Base-by-base conservation (phyloP, 495 filamentous ascomycete genomes). In the Tuber umbilicatum region DNA sequence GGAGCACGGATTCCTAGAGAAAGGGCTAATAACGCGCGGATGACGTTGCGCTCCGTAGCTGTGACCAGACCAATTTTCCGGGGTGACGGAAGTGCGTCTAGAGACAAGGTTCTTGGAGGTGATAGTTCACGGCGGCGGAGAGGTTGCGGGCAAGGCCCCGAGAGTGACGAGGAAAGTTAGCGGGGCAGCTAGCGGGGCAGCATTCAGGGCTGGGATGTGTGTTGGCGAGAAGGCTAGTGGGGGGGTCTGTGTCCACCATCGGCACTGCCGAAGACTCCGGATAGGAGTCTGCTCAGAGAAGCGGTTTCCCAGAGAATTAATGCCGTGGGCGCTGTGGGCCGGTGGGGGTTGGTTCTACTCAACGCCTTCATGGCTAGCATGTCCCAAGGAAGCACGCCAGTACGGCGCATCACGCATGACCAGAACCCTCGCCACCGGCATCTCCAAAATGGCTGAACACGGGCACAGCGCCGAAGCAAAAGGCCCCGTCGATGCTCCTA, bases 171-270 rank as follows among this genome's bases (percentile, higher is more conserved):
- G 78, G 38, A 73, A 45, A 64, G 71, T 78, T 10, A 68, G 69
- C 0, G 74, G 42, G n/a, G 75, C 75, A 38, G 78, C 78, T 10
- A 71, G 71, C 39, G 47, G 73, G 42, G 78, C 73, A 37, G 72
- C 71, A 12, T 74, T 75, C 31, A 69, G 42, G 21, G 75, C 73
- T 35, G 78, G 79, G 27, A 71, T 60, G 43, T 80, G 78, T 75
- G 69, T 75, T 35, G 73, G 79, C 38, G 75, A 45, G 55, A 80
- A 78, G 38, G 27, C 72, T 42, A 64, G 70, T 5, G 4, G 64
- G 1, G 39, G 55, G 5, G n/a, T 14, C 27, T 31, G 6, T 35
- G 31, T 12, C 50, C 14, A 40, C 43, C 14, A 23, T 19, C 0
- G 38, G 40, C 50, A 55, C 45, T 2, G 38, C 69, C 37, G 27